Percentiles rank a stretch among this genome's conserved stretches.
phyloP scores from a whole-genome alignment of 345 rosid genomes.

The Hypericum androsaemum region DNA sequence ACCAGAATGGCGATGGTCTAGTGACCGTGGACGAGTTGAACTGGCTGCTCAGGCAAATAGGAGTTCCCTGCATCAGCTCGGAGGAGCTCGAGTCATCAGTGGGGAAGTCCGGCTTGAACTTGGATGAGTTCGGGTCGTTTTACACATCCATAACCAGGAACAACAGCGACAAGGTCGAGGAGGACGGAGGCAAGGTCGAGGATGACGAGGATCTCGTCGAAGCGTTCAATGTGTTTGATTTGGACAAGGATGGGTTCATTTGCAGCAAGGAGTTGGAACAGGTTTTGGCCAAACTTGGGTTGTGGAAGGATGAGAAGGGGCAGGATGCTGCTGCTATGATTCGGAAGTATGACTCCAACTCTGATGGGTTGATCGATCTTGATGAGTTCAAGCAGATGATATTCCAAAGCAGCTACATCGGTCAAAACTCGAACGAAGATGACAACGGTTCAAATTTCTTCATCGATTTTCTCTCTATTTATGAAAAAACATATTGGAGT shows the following conservation, averaged over 20 bases:
- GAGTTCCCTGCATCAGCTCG: not conserved
- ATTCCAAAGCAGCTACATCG: not conserved
- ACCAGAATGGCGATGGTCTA: not conserved
- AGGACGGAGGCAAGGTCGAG: not conserved
- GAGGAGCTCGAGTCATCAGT: not conserved
- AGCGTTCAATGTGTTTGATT: constrained; percentile 1
- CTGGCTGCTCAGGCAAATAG: not conserved
- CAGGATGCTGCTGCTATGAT: not conserved
- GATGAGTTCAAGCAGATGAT: constrained; percentile 1
- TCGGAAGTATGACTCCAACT: not conserved
- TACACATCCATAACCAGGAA: not conserved
- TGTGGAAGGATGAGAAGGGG: not conserved
- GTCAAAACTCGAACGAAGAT: too few relatives aligned
- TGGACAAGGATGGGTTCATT: not conserved
- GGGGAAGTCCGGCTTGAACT: not conserved
- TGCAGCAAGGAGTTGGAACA: not conserved
- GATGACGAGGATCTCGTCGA: not conserved
- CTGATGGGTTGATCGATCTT: constrained; percentile 2
- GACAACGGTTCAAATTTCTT: too few relatives aligned
- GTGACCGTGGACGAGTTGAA: not conserved
- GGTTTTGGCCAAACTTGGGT: not conserved
- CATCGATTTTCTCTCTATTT: too few relatives aligned
- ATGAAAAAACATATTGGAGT: too few relatives aligned
- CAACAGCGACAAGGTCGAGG: not conserved
- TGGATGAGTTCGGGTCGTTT: not conserved